A percentile compares a stretch with the other conserved stretches of the same genome.
Conservation (phyloP, 345 rosid species). For the Gossypium mustelinum region DNA sequence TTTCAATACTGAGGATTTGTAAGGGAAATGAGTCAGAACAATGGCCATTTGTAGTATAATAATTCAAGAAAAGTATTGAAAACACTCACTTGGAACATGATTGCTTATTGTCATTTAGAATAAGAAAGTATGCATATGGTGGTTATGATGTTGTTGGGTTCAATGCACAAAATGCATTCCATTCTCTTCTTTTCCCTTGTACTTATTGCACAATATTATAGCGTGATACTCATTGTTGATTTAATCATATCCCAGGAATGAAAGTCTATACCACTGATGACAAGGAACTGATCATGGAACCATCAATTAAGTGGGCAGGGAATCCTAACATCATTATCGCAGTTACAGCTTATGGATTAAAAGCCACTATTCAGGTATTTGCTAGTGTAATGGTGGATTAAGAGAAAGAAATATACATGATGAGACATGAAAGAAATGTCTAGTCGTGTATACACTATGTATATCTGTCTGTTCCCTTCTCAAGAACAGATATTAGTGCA, state of each 20-base stretch:
- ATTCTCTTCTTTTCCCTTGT: slow-evolving; percentile 2
- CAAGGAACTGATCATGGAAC: slow-evolving; percentile 92
- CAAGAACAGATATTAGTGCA: neutral
- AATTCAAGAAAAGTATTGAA: neutral
- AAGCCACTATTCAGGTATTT: slow-evolving; percentile 76
- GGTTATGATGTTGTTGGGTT: neutral
- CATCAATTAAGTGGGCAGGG: slow-evolving; percentile 85
- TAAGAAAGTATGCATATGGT: neutral
- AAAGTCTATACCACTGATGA: slow-evolving; percentile 88
- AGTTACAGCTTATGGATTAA: slow-evolving; percentile 83
- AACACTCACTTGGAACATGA: neutral
- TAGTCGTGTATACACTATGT: neutral
- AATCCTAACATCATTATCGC: slow-evolving; percentile 75
- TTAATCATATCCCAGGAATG: slow-evolving; percentile 51
- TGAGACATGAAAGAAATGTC: neutral
- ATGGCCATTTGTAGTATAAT: neutral
- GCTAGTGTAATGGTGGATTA: slow-evolving; percentile 9
- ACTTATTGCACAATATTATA: neutral
- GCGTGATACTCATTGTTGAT: neutral
- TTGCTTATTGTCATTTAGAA: slow-evolving; percentile 1
- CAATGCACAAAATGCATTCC: neutral
- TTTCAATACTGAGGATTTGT: neutral
- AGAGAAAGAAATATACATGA: neutral
- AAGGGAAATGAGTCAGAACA: neutral
- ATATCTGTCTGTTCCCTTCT: neutral